Percentiles rank a stretch among this genome's conserved stretches.
Conservation (phyloP, 164 flowering plant genomes). For the Berberis vulgaris region DNA sequence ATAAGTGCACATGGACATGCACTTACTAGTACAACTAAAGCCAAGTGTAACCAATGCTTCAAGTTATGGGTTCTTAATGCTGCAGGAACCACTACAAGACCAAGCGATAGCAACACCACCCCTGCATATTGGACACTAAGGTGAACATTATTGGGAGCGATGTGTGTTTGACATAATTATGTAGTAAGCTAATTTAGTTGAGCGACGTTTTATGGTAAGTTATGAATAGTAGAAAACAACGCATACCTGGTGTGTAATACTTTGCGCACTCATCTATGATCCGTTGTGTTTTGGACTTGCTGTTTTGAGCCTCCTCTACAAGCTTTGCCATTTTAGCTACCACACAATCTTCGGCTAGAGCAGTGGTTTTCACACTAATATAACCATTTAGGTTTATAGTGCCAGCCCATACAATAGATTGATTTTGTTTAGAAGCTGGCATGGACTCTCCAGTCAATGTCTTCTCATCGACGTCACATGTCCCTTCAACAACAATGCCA, state of each 20-base stretch:
- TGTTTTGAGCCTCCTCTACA: constrained; percentile 91
- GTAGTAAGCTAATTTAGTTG: too few species aligned
- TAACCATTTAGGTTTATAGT: constrained; percentile 89
- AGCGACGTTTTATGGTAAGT: too few species aligned
- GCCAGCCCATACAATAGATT: constrained; percentile 81
- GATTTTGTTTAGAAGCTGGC: constrained; percentile 66
- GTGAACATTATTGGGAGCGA: too few species aligned
- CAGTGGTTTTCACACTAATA: constrained; percentile 64
- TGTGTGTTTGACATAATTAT: too few species aligned
- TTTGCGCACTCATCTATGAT: constrained; percentile 65
- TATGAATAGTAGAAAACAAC: not conserved
- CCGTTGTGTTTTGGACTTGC: constrained; percentile 56
- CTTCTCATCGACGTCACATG: constrained; percentile 83
- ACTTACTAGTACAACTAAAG: constrained; percentile 78
- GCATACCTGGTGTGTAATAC: constrained; percentile 83
- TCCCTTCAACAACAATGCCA: constrained; percentile 74
- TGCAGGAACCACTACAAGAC: constrained; percentile 51
- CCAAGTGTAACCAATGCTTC: constrained; percentile 55
- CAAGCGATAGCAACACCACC: constrained; percentile 41
- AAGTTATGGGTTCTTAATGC: constrained; percentile 34
- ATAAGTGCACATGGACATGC: constrained; percentile 93
- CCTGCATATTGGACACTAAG: constrained; percentile 35
- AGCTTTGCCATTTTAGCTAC: constrained; percentile 91
- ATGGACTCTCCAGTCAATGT: constrained; percentile 78
- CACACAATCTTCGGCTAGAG: constrained; percentile 70